Base-by-base conservation (phyloP, 257 asterid genomes). In the Ehretia macrophylla region DNA sequence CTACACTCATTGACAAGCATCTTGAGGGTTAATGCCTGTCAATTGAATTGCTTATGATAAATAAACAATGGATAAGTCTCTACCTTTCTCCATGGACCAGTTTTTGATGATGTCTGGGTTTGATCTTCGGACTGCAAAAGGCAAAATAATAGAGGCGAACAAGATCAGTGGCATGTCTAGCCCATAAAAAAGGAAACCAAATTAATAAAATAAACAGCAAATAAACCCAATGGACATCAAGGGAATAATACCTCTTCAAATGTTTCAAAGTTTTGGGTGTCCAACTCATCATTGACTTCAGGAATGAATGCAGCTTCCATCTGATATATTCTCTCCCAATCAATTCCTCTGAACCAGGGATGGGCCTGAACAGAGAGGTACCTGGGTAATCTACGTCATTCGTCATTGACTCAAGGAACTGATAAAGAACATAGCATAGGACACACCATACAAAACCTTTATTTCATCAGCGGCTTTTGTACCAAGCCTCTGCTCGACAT, bases 51-150 rank as follows among this genome's bases (percentile, higher is more conserved):
- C 12, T 10, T 1, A 27, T 1, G 35, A 3, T 27, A 6, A 27
- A 27, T 27, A 32, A 48, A 40, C 35, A n/a, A 56, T 53, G 11
- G 8, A 51, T 51, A 51, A 8, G 47, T 10, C 18, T 58, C 0
- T 77, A 88, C 98, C 98, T 88, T 91, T 80, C 98, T 86, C 98
- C 98, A 88, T 19, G 96, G 98, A 67, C 98, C 96, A 38, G 94
- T 80, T 81, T 68, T 88, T 45, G 95, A 84, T 74, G 95, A 74
- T 68, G 72, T 68, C 60, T 77, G 85, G 60, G 65, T 17, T 64
- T 80, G 88, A 68, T 77, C 73, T 45, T 82, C 98, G 44, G 92
- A 69, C 94, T 91, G 89, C 75, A 56, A 62, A 51, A 52, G 55
- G 17, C 38, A 48, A 58, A 58, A 65, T 60, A 65, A 51, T 67